These are phyloP conservation scores for Bipolaris victoriae DNA, from an alignment of 2,329 filamentous ascomycete species.

Conservation along the genomic window DNA sequence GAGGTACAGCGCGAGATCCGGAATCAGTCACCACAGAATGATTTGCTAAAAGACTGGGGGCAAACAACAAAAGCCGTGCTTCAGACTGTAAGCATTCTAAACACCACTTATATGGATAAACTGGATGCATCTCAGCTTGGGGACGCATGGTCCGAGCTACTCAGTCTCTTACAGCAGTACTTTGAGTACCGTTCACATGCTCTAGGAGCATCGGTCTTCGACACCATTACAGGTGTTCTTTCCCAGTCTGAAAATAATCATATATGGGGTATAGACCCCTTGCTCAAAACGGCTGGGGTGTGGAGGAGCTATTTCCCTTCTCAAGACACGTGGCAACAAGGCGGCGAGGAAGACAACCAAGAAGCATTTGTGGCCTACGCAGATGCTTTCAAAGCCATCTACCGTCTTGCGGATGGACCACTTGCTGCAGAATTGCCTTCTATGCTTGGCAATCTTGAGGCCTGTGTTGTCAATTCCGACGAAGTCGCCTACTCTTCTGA, in stretches of 20 bases:
- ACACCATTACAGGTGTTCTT: slow-evolving; percentile 49
- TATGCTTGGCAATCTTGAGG: slow-evolving; percentile 74
- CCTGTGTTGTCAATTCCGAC: slow-evolving; percentile 73
- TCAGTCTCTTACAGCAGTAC: slow-evolving; percentile 68
- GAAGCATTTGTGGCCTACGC: slow-evolving; percentile 86
- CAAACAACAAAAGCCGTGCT: slow-evolving; percentile 50
- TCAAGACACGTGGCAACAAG: slow-evolving; percentile 28
- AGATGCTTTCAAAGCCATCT: slow-evolving; percentile 75
- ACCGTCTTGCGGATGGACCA: slow-evolving; percentile 71
- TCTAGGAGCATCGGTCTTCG: slow-evolving; percentile 53
- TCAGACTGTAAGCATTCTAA: slow-evolving; percentile 57
- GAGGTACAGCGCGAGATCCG: slow-evolving; percentile 33
- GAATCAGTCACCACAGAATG: slow-evolving; percentile 18
- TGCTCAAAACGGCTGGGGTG: slow-evolving; percentile 43
- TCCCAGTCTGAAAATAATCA: slow-evolving; percentile 34
- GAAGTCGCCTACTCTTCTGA: slow-evolving; percentile 73
- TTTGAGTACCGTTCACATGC: slow-evolving; percentile 49
- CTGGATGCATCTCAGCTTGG: slow-evolving; percentile 72
- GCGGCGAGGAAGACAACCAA: slow-evolving; percentile 64
- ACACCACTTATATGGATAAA: slow-evolving; percentile 77
- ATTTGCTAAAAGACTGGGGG: slow-evolving; percentile 44
- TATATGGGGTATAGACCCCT: slow-evolving; percentile 29
- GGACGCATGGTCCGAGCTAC: slow-evolving; percentile 75
- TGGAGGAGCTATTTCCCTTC: slow-evolving; percentile 46
- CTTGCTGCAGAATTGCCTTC: slow-evolving; percentile 66